These are phyloP conservation scores for Thermomyces lanuginosus DNA, from an alignment of 2,329 filamentous ascomycete species.

Conservation along the genomic window DNA sequence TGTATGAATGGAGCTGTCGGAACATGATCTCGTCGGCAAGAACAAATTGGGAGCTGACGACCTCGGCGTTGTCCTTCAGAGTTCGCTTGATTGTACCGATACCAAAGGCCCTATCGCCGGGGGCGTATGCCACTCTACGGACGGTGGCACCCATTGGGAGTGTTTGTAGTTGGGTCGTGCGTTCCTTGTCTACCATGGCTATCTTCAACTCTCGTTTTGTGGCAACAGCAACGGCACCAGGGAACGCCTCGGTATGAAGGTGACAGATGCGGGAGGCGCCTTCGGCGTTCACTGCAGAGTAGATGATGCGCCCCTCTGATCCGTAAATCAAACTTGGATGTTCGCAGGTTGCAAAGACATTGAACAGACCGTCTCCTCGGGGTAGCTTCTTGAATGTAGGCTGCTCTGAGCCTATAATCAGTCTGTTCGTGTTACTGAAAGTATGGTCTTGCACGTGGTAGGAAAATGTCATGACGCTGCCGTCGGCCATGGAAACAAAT, in stretches of 20 bases:
- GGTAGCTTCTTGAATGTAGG: constrained; percentile 67
- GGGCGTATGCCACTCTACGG: constrained; percentile 70
- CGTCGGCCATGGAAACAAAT: constrained; percentile 82
- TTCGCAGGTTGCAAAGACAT: constrained; percentile 85
- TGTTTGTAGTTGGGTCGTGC: constrained; percentile 75
- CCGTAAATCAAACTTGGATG: constrained; percentile 89
- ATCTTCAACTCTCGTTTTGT: constrained; percentile 63
- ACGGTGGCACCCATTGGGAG: constrained; percentile 68
- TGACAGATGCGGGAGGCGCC: constrained; percentile 66
- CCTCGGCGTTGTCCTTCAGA: constrained; percentile 53
- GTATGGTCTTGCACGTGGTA: constrained; percentile 46
- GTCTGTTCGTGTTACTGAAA: constrained; percentile 59
- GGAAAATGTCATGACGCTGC: constrained; percentile 70
- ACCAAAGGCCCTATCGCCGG: constrained; percentile 62
- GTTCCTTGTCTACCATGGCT: constrained; percentile 62
- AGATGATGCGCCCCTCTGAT: constrained; percentile 71
- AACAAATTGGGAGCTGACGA: constrained; percentile 64
- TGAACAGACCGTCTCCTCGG: constrained; percentile 48
- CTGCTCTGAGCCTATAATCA: constrained; percentile 72
- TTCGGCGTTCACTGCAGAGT: constrained; percentile 84
- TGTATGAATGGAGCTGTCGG: constrained; percentile 55
- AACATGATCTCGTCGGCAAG: constrained; percentile 86
- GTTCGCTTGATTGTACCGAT: constrained; percentile 70
- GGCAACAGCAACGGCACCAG: constrained; percentile 64
- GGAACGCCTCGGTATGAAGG: constrained; percentile 69